Percentiles rank a stretch among this genome's conserved stretches.
phyloP scores from a whole-genome alignment of 2,329 filamentous ascomycete species.

The Fonsecaea nubica region DNA sequence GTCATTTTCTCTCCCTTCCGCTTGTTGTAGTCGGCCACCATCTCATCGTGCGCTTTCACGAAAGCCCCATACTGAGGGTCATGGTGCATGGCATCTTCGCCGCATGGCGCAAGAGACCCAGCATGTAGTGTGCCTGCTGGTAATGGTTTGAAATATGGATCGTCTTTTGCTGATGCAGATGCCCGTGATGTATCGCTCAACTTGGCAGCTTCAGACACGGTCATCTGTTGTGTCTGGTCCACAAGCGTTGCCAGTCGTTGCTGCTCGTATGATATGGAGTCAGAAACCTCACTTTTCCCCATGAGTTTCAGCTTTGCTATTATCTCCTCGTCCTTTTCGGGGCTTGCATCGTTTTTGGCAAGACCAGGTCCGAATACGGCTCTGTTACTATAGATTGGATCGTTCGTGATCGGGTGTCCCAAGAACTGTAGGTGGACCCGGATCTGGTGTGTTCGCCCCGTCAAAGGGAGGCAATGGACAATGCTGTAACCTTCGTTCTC shows the following conservation, averaged over 20 bases:
- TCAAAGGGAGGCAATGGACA: constrained; percentile 90
- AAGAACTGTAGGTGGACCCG: constrained; percentile 93
- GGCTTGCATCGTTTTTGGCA: constrained; percentile 70
- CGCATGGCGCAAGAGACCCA: constrained; percentile 24
- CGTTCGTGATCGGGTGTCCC: constrained; percentile 94
- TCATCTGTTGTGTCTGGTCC: constrained; percentile 40
- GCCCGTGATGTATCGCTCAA: constrained; percentile 18
- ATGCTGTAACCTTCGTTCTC: constrained; percentile 82
- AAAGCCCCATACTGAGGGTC: constrained; percentile 35
- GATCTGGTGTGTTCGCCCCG: constrained; percentile 92
- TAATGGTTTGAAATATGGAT: constrained; percentile 32
- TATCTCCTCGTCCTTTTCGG: constrained; percentile 84
- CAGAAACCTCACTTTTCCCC: constrained; percentile 91
- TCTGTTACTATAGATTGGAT: constrained; percentile 96
- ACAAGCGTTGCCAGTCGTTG: constrained; percentile 32
- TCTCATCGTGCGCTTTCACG: constrained; percentile 67
- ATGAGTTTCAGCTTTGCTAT: constrained; percentile 84
- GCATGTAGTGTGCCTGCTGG: constrained; percentile 45
- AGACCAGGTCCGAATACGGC: constrained; percentile 86
- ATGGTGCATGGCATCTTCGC: constrained; percentile 28
- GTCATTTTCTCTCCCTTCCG: constrained; percentile 93
- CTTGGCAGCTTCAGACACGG: constrained; percentile 34
- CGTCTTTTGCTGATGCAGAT: neutral
- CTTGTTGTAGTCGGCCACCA: constrained; percentile 89
- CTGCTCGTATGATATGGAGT: constrained; percentile 83